Evolutionary conservation across 2,329 filamentous ascomycete species (phyloP), one percentile per base, ranked within the genome.

Genomic region (Fusarium begoniae): DNA sequence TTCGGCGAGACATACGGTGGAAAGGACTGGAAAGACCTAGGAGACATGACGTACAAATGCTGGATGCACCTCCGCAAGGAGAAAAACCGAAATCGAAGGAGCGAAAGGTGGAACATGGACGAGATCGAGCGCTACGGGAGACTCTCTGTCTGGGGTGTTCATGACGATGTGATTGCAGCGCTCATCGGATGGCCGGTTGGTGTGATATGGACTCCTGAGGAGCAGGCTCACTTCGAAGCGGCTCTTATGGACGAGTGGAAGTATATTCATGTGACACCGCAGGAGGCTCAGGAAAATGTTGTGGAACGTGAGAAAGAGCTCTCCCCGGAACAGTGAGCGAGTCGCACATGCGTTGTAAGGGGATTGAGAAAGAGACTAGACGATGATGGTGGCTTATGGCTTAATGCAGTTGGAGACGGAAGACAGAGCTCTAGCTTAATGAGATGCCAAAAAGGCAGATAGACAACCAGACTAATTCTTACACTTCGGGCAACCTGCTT

Each of bases 151-250:
- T 61, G 58, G 58, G 37, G 55, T 2, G 55, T 58, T 47, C 26
- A 58, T 17, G 2, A 30, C 3, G 32, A 26, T 30, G 32, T 58
- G 14, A 48, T 37, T 18, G 24, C 9, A 11, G 55, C 32, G 12
- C 41, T 58, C 4, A 35, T 58, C 1, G 55, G 55, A 2, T 48
- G n/a, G 41, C 32, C 41, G 11, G 11, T 3, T 2, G 8, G 9
- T 14, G 1, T 6, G 8, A 2, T n/a, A 3, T 20, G 10, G 18
- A 37, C 18, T 5, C 2, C 9, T 7, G 13, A n/a, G 11, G 30
- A 47, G 18, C 5, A 7, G 0, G 12, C 6, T 28, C 40, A 13
- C 18, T 28, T 37, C 7, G 17, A n/a, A 2, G n/a, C 20, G 14
- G n/a, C 18, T 22, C 2, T 58, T 20, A 2, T 2, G 5, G 30